Conservation (phyloP, 2,329 filamentous ascomycete species). For the Fusarium sp. region DNA sequence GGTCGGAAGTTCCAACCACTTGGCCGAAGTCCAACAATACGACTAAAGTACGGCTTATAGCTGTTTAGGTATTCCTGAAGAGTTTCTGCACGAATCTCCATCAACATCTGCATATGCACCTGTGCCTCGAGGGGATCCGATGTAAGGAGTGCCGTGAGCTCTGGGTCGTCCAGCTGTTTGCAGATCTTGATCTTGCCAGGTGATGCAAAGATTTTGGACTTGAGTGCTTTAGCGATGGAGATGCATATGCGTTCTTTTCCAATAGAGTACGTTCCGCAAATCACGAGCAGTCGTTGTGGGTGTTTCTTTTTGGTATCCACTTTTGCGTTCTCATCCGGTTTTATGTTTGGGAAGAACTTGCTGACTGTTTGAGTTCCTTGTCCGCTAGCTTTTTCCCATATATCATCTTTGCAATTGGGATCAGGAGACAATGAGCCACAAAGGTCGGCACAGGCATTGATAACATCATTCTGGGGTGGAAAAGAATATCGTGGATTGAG, state of each 20-base stretch:
- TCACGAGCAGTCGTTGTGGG: conserved; percentile 77
- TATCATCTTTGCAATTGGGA: conserved; percentile 58
- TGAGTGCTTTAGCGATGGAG: conserved; percentile 86
- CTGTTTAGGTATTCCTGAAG: conserved; percentile 86
- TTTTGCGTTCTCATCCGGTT: conserved; percentile 43
- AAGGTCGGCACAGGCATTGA: conserved; percentile 86
- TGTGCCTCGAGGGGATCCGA: conserved; percentile 84
- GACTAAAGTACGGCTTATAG: conserved; percentile 83
- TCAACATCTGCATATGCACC: conserved; percentile 96
- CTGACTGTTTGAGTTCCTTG: conserved; percentile 57
- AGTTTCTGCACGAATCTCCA: conserved; percentile 92
- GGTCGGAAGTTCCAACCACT: conserved; percentile 95
- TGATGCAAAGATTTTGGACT: conserved; percentile 89
- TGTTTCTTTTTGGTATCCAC: conserved; percentile 40
- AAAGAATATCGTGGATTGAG: conserved; percentile 96
- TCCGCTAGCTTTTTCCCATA: conserved; percentile 57
- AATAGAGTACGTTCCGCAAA: conserved; percentile 97
- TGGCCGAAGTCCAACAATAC: conserved; percentile 89
- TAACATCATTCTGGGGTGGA: conserved; percentile 87
- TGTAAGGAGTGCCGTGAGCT: conserved; percentile 81
- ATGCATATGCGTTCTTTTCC: conserved; percentile 97
- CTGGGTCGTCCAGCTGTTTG: conserved; percentile 83
- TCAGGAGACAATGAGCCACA: conserved; percentile 81
- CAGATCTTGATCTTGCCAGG: conserved; percentile 86
- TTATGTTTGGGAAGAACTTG: conserved; percentile 60